phyloP scores from a whole-genome alignment of 768 basidiomycete species.

The Kwoniella shandongensis region DNA sequence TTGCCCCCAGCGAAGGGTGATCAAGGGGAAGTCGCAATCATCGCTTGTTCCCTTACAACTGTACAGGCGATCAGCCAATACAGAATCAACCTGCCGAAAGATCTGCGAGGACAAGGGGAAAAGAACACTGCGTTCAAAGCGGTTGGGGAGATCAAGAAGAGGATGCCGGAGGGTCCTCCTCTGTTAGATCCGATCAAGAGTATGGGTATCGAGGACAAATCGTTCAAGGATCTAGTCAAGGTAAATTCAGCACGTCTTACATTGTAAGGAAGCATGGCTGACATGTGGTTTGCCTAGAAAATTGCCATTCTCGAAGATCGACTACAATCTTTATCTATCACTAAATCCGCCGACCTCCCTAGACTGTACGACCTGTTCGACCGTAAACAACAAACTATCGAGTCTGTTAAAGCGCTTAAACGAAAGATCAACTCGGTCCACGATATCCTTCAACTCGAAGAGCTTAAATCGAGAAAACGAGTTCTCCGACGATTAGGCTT shows the following conservation, averaged over 20 bases:
- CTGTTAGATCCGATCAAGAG: conserved; percentile 88
- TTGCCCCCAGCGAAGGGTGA: conserved; percentile 70
- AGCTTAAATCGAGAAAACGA: conserved; percentile 91
- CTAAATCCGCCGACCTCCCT: conserved; percentile 74
- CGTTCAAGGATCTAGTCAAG: conserved; percentile 81
- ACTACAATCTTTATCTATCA: conserved; percentile 74
- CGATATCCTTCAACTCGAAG: conserved; percentile 91
- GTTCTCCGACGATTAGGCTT: conserved; percentile 89
- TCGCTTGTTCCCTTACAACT: conserved; percentile 84
- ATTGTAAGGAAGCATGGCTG: background rate
- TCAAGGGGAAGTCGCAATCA: conserved; percentile 78
- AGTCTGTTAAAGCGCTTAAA: conserved; percentile 64
- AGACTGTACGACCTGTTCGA: conserved; percentile 77
- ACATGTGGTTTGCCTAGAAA: conserved; percentile 62
- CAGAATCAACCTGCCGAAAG: conserved; percentile 84
- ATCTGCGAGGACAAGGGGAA: conserved; percentile 71
- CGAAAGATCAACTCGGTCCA: conserved; percentile 85
- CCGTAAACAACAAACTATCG: conserved; percentile 63
- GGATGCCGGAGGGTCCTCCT: conserved; percentile 83
- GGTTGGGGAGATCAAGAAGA: conserved; percentile 81
- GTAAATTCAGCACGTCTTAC: conserved; percentile 55
- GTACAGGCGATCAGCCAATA: conserved; percentile 82
- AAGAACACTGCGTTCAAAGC: conserved; percentile 87
- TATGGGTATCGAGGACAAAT: conserved; percentile 93
- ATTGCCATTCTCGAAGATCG: conserved; percentile 84